Base-by-base conservation (phyloP, 2,329 filamentous ascomycete species). In the Acrodontium crateriforme region DNA sequence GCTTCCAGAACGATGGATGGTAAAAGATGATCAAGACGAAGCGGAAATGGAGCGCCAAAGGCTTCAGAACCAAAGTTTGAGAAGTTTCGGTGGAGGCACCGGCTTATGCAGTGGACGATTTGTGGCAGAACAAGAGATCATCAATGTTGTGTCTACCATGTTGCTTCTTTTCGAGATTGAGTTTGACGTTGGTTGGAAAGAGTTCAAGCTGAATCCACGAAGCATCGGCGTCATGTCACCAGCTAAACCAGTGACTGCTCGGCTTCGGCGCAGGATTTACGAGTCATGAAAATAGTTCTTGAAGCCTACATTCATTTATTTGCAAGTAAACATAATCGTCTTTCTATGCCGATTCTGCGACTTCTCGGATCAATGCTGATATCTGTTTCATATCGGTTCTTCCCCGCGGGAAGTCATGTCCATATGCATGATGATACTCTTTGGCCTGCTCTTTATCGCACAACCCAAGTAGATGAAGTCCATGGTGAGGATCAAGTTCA, bases 391-490 rank as follows among this genome's bases (percentile, higher is more conserved):
- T 36, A 17, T 33, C 25, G 12, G 22, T 31, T 21, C 28, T 28
- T 5, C 30, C 30, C 12, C 30, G 19, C 5, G 34, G 34, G 18
- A 37, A 37, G 20, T 37, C 34, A 34, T 37, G 34, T 5, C 31
- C 31, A 18, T 27, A 28, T 9, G 15, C 28, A 26, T 37, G 31
- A 16, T 37, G 34, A 7, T 31, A 28, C 13, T 37, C 34, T 9
- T 25, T 24, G 19, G 28, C 31, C n/a, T 27, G 18, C 10, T 17
- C 13, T 11, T 11, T 9, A 29, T 37, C 31, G 20, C 34, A 37
- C n/a, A 37, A 22, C 8, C 23, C 18, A n/a, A 37, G 21, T 16
- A 37, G 21, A 24, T 37, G 34, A 9, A 37, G 16, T 12, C 34
- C 34, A 18, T 34, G 28, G 16, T 37, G 34, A 6, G 34, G 34